Percentiles rank a stretch among this genome's conserved stretches.
Conservation (phyloP, 805 yeast species). For the Yamadazyma endophytica region DNA sequence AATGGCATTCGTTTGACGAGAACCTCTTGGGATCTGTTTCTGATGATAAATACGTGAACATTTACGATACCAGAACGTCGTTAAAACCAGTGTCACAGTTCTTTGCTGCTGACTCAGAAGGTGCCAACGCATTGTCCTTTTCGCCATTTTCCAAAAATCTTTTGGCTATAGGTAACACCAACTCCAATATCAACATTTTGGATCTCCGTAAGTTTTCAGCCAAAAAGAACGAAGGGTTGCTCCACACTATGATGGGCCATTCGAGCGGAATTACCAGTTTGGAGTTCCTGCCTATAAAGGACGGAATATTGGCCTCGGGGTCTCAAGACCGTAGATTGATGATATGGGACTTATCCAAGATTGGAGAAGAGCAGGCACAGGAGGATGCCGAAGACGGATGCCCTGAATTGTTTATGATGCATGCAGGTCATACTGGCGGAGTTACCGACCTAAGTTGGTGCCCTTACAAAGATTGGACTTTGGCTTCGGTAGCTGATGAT, state of each 20-base stretch:
- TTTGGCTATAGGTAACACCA: conserved; percentile 67
- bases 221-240: conserved; percentile 21
- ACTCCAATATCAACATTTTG: conserved; percentile 60
- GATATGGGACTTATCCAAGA: conserved; percentile 73
- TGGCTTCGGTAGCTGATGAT: conserved; percentile 62
- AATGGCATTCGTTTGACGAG: conserved; percentile 58
- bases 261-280: conserved; percentile 65
- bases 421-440: conserved; percentile 83
- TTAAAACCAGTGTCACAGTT: conserved; percentile 20
- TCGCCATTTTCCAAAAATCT: conserved; percentile 58
- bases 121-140: conserved; percentile 62
- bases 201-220: conserved; percentile 49
- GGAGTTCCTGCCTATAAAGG: conserved; percentile 75
- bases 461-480: conserved; percentile 69
- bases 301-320: conserved; percentile 74
- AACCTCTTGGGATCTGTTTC: conserved; percentile 66
- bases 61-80: conserved; percentile 50
- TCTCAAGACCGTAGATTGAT: conserved; percentile 74
- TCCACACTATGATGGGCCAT: conserved; percentile 81
- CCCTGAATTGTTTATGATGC: conserved; percentile 86
- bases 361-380: conserved; percentile 80
- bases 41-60: conserved; percentile 56
- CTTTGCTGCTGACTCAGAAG: conserved; percentile 25
- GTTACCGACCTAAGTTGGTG: conserved; percentile 72
- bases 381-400: conserved; percentile 91